Conservation (phyloP, 148 eudicot species). For the Fallopia convolvulus region DNA sequence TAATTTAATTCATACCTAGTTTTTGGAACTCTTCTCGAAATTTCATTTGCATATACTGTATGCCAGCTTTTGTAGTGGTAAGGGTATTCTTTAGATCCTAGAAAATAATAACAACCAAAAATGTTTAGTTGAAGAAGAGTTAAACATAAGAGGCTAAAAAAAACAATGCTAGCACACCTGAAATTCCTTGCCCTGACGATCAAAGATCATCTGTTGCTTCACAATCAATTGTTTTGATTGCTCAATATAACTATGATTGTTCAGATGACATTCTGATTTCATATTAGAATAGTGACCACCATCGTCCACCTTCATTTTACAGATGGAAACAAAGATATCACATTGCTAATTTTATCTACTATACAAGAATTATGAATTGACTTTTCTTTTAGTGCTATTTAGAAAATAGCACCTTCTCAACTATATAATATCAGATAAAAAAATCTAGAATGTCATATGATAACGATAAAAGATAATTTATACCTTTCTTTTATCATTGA, state of each 20-base stretch:
- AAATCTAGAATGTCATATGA: neutral
- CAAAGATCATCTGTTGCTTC: conserved; percentile 55
- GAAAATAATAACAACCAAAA: neutral
- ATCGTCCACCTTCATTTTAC: conserved; percentile 36
- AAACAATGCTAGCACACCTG: conserved; percentile 27
- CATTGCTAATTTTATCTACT: neutral
- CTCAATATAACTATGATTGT: conserved; percentile 27
- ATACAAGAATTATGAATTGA: neutral
- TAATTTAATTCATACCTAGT: conserved; percentile 49
- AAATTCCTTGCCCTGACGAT: conserved; percentile 61
- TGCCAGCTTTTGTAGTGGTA: conserved; percentile 73
- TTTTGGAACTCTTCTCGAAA: conserved; percentile 71
- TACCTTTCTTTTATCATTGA: conserved; percentile 41
- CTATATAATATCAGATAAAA: neutral
- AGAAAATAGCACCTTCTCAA: neutral
- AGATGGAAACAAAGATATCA: conserved; percentile 9
- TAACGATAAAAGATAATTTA: neutral
- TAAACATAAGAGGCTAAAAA: neutral
- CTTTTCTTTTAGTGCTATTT: neutral
- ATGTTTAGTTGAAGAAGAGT: neutral
- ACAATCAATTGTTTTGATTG: conserved; percentile 36
- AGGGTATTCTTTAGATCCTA: conserved; percentile 73
- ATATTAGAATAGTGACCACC: conserved; percentile 19
- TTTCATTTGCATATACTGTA: conserved; percentile 88
- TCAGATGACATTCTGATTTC: conserved; percentile 28